phyloP scores from a whole-genome alignment of 2,329 filamentous ascomycete genomes.

The Cadophora gregata region DNA sequence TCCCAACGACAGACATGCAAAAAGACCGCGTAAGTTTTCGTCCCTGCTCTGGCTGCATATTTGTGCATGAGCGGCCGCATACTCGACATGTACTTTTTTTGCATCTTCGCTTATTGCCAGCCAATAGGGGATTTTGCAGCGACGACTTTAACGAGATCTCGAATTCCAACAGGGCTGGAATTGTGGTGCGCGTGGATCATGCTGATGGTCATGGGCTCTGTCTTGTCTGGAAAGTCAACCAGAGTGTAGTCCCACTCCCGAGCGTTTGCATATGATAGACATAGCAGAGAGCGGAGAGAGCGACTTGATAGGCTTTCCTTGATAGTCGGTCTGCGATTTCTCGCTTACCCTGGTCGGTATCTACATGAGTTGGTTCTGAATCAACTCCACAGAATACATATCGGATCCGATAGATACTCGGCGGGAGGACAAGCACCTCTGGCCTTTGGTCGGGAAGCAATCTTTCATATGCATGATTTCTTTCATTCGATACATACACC shows the following conservation, averaged over 20 bases:
- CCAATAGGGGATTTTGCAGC: slow-evolving; percentile 25
- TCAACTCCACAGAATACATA: background rate
- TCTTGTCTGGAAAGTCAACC: background rate
- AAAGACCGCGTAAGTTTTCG: background rate
- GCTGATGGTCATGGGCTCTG: background rate
- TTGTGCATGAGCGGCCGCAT: slow-evolving; percentile 10
- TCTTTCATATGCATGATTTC: no score
- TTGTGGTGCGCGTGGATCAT: slow-evolving; percentile 2
- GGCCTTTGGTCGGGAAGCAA: background rate
- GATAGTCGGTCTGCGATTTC: background rate
- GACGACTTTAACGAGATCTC: background rate
- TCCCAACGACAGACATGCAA: background rate
- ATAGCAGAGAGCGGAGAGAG: background rate
- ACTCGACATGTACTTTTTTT: background rate
- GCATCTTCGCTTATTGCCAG: slow-evolving; percentile 29
- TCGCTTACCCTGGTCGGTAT: slow-evolving; percentile 6
- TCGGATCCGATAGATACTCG: background rate
- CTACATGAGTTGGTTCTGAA: background rate
- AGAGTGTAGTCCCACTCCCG: slow-evolving; percentile 5
- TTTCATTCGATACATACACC: background rate
- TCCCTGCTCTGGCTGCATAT: background rate
- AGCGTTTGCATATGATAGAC: background rate
- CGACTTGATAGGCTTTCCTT: background rate
- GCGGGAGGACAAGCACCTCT: background rate
- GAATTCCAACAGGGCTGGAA: background rate